Conservation (phyloP, 768 basidiomycete species). For the Tricholoma hemisulphureum region DNA sequence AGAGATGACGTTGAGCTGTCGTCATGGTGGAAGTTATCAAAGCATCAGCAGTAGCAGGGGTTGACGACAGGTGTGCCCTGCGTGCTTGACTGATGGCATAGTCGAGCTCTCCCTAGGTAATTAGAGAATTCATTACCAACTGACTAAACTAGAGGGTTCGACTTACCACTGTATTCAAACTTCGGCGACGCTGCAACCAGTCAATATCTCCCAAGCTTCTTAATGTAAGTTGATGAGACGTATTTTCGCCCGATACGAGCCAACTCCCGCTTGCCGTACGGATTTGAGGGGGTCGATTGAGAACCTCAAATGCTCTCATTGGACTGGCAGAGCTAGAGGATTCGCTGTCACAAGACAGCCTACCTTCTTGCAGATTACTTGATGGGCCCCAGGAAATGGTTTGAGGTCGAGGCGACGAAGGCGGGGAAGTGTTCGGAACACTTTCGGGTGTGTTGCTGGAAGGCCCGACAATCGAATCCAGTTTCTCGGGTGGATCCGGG, state of each 20-base stretch:
- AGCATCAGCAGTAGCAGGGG: conserved; percentile 52
- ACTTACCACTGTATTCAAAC: conserved; percentile 67
- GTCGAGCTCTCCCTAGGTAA: conserved; percentile 67
- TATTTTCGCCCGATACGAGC: conserved; percentile 17
- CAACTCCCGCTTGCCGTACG: conserved; percentile 34
- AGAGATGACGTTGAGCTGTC: conserved; percentile 5
- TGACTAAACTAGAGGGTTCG: conserved; percentile 2
- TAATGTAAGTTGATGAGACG: conserved; percentile 31
- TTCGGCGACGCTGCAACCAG: conserved; percentile 75
- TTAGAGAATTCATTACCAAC: conserved; percentile 4
- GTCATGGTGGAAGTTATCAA: conserved; percentile 12
- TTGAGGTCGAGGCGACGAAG: conserved; percentile 42
- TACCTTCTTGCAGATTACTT: conserved; percentile 42
- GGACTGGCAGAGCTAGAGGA: conserved; percentile 42
- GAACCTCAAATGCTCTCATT: conserved; percentile 48
- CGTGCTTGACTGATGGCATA: conserved; percentile 60
- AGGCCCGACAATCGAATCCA: conserved; percentile 25
- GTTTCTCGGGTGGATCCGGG: conserved; percentile 30
- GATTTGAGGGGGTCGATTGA: conserved; percentile 45
- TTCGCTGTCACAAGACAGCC: conserved; percentile 43
- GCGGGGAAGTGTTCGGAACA: conserved; percentile 39
- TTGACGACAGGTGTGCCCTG: conserved; percentile 45
- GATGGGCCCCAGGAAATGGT: conserved; percentile 53
- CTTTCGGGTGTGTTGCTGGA: conserved; percentile 37
- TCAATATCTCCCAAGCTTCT: conserved; percentile 69